Evolutionary conservation across 2,329 filamentous ascomycete species (phyloP).

Genomic region (Fusarium pseudograminearum): DNA sequence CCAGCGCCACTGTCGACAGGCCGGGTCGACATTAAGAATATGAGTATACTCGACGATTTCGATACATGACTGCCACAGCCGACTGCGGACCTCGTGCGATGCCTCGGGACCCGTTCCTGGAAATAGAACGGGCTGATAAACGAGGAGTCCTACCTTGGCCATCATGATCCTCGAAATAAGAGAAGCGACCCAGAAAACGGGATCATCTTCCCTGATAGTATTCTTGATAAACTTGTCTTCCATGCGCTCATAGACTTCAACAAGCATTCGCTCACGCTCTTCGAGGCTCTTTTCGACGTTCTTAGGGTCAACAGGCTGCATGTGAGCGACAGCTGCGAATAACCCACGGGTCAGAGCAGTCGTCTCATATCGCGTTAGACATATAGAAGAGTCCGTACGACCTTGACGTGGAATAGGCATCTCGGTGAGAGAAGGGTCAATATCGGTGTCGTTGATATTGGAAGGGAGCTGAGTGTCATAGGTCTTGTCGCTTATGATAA

Average conservation of each 20-base stretch:
- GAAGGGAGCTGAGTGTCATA: slow-evolving; percentile 40
- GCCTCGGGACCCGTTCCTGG: slow-evolving; percentile 34
- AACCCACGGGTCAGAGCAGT: slow-evolving; percentile 30
- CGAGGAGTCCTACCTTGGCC: slow-evolving; percentile 37
- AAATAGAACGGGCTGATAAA: slow-evolving; percentile 38
- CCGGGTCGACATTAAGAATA: slow-evolving; percentile 37
- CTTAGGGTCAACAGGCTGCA: slow-evolving; percentile 33
- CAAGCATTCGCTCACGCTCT: slow-evolving; percentile 38
- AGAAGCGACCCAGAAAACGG: slow-evolving; percentile 37
- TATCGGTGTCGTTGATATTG: slow-evolving; percentile 39
- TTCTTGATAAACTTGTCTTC: slow-evolving; percentile 39
- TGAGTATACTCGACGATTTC: slow-evolving; percentile 40
- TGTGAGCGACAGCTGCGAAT: slow-evolving; percentile 29
- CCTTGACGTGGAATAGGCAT: slow-evolving; percentile 32
- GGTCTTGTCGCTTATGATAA: slow-evolving; percentile 32
- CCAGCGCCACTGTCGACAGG: slow-evolving; percentile 39
- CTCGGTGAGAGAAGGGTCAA: slow-evolving; percentile 35
- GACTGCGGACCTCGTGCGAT: slow-evolving; percentile 31
- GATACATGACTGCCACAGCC: slow-evolving; percentile 40
- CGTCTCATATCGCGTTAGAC: slow-evolving; percentile 34
- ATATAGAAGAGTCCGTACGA: slow-evolving; percentile 35
- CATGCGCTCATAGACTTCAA: slow-evolving; percentile 39
- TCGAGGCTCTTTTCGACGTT: slow-evolving; percentile 35
- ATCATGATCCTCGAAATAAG: slow-evolving; percentile 36
- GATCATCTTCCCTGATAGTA: slow-evolving; percentile 31